A percentile compares a stretch with the other conserved stretches of the same genome.
Conservation (phyloP, 306 rosid genomes). For the Neltuma alba region DNA sequence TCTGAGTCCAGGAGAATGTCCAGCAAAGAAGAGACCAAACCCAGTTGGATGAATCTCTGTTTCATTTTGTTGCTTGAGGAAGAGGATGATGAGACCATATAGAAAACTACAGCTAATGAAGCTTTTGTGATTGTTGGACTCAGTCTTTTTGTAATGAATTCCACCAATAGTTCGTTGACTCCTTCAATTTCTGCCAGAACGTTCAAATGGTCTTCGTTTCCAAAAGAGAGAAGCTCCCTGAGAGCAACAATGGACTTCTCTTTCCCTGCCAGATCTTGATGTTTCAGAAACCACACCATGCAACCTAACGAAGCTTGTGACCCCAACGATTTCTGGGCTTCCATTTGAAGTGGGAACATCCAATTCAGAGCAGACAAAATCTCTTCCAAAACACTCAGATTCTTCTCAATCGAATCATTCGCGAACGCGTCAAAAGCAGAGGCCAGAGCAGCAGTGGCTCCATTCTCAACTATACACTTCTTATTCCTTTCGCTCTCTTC, state of each 20-base stretch:
- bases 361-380: constrained; percentile 59
- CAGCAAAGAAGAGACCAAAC: constrained; percentile 50
- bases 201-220: constrained; percentile 46
- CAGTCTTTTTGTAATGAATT: constrained; percentile 48
- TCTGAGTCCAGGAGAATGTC: constrained; percentile 64
- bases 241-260: constrained; percentile 57
- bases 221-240: constrained; percentile 57
- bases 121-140: constrained; percentile 56
- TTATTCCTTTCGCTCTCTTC: constrained; percentile 64
- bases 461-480: constrained; percentile 55
- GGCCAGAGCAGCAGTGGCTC: constrained; percentile 51
- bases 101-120: constrained; percentile 49
- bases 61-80: constrained; percentile 35
- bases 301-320: constrained; percentile 59
- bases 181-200: constrained; percentile 55
- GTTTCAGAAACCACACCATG: constrained; percentile 65
- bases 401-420: constrained; percentile 42
- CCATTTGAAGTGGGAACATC: constrained; percentile 67
- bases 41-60: constrained; percentile 47
- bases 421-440: constrained; percentile 59
- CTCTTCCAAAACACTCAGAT: constrained; percentile 48
- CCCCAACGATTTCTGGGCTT: constrained; percentile 53
- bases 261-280: constrained; percentile 51
- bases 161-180: constrained; percentile 47
- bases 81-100: constrained; percentile 46